phyloP scores from a whole-genome alignment of 176 grass and related monocot species.

The Eleusine coracana region DNA sequence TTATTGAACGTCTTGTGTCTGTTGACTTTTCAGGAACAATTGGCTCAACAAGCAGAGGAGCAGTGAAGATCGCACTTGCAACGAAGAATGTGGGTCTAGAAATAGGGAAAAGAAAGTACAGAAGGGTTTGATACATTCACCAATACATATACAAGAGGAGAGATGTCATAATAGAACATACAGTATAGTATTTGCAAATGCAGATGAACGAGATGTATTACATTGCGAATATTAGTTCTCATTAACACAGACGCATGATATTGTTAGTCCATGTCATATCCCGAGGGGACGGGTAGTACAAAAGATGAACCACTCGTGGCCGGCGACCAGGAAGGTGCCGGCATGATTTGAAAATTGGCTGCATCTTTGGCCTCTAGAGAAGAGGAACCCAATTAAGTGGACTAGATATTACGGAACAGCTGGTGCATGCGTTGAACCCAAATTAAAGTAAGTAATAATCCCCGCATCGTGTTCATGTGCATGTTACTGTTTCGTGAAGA shows the following conservation, averaged over 20 bases:
- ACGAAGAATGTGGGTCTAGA: not conserved
- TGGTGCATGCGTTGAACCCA: not conserved
- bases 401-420: too few relatives aligned
- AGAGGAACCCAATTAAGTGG: too few relatives aligned
- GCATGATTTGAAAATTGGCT: too few relatives aligned
- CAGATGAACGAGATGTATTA: not conserved
- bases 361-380: not conserved
- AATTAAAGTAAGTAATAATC: not conserved
- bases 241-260: too few relatives aligned
- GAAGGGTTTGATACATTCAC: not conserved
- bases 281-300: too few relatives aligned
- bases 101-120: not conserved
- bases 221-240: too few relatives aligned
- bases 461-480: not conserved
- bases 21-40: conserved; percentile 42
- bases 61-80: not conserved
- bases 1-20: not conserved
- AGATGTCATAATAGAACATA: not conserved
- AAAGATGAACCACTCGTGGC: too few relatives aligned
- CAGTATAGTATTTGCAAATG: not conserved
- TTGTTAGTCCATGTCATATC: too few relatives aligned
- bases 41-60: conserved; percentile 35
- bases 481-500: not conserved
- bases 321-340: too few relatives aligned
- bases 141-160: not conserved